Conservation (phyloP, 148 eudicot genomes). For the Hydrangea macrophylla region DNA sequence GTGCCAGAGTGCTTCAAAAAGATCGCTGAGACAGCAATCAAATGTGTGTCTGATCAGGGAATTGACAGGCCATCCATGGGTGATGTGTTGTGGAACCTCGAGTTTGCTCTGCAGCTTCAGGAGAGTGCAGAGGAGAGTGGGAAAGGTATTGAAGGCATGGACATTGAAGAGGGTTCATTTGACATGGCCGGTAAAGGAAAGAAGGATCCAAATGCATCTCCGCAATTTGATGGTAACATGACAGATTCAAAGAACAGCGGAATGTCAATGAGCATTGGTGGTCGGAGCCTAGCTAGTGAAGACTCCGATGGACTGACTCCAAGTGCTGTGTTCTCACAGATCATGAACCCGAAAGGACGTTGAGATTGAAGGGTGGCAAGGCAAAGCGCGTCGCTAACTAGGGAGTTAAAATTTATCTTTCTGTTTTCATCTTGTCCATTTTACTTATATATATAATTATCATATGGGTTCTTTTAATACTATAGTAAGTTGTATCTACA, state of each 20-base stretch:
- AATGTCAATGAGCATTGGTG: slow-evolving; percentile 78
- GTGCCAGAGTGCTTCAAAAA: slow-evolving; percentile 89
- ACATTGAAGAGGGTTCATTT: slow-evolving; percentile 40
- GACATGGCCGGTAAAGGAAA: slow-evolving; percentile 49
- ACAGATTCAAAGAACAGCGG: slow-evolving; percentile 73
- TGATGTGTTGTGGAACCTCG: slow-evolving; percentile 94
- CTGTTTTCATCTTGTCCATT: not conserved
- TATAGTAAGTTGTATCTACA: slow-evolving; percentile 29
- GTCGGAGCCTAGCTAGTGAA: slow-evolving; percentile 76
- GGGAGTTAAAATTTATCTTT: not conserved
- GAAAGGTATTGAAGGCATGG: slow-evolving; percentile 52
- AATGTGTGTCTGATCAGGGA: slow-evolving; percentile 91
- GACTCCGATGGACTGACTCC: slow-evolving; percentile 90
- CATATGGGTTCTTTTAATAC: slow-evolving; percentile 10
- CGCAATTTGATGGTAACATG: slow-evolving; percentile 50
- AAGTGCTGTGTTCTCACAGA: slow-evolving; percentile 93
- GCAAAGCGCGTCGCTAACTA: too few relatives aligned
- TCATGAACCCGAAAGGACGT: slow-evolving; percentile 95
- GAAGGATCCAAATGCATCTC: slow-evolving; percentile 52
- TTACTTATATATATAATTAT: slow-evolving; percentile 7
- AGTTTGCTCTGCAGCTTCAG: slow-evolving; percentile 89
- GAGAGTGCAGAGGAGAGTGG: slow-evolving; percentile 88
- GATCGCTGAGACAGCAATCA: slow-evolving; percentile 87
- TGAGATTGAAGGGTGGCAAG: slow-evolving; percentile 25
- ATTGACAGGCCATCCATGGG: slow-evolving; percentile 97